Base-by-base conservation (phyloP, 371 early-diverging fungal genomes). In the Catenaria anguillulae region DNA sequence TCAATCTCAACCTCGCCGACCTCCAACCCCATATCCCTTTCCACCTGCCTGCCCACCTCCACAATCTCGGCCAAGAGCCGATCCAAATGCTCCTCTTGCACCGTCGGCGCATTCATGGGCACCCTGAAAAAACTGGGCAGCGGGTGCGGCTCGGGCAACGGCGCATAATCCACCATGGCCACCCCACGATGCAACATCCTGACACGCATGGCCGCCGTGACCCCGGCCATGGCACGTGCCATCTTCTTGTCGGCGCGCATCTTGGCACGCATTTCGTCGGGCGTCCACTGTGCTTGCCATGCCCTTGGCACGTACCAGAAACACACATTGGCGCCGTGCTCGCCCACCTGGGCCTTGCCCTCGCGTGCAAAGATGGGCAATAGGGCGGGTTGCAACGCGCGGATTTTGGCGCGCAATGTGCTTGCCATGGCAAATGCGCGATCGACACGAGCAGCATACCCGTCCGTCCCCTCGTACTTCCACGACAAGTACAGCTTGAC, bases 401-500 rank as follows among this genome's bases (percentile, higher is more conserved):
- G n/a, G n/a, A n/a, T n/a, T n/a, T n/a, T n/a, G 8, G 60, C 35
- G 33, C 77, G 71, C 40, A 84, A 74, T 8, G 60, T 62, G 23
- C 60, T 50, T 1, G 84, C 77, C 19, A 68, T 60, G 2, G 55
- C 60, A 31, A 83, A 67, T 0, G 86, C 83, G 36, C 64, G 67
- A 40, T 72, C 73, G 15, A 87, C 72, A 5, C 86, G 73, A 13
- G 26, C 48, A 5, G 71, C 68, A 21, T 80, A 73, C 8, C 84
- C 79, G 19, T 48, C 31, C 0, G 73, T 66, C 3, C 92, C 92
- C 64, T 84, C 83, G 62, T 81, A 86, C 55, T 81, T 81, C 92
- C 92, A 92, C 4, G 82, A 78, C 64, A 92, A 62, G 75, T 84
- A 92, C 64, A 92, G 62, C 63, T 92, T 92, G 66, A 85, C 64